These are phyloP conservation scores for Dendrobium chrysotoxum DNA, from an alignment of 106 monocot genomes.

Conservation along the genomic window DNA sequence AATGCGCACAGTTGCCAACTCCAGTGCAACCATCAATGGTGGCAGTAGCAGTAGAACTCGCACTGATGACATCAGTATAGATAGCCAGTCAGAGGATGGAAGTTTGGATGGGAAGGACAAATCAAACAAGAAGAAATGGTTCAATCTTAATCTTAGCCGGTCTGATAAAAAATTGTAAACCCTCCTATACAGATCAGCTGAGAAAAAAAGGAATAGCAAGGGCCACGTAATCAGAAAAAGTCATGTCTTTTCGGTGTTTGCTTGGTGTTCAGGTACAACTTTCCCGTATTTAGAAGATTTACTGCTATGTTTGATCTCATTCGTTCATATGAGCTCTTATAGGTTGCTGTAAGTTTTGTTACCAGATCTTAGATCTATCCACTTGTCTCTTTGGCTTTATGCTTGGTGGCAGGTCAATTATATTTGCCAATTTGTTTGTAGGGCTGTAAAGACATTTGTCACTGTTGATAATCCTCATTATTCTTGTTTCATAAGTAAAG, in stretches of 20 bases:
- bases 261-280: neutral
- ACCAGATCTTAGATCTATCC: neutral
- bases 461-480: neutral
- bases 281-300: neutral
- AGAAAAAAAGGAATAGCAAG: neutral
- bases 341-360: neutral
- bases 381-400: neutral
- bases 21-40: slow-evolving; percentile 7
- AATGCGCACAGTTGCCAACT: slow-evolving; percentile 20
- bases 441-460: slow-evolving; percentile 2
- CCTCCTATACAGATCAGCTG: neutral
- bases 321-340: neutral
- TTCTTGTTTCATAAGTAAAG: neutral
- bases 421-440: slow-evolving; percentile 1
- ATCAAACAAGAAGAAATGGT: slow-evolving; percentile 26
- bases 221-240: neutral
- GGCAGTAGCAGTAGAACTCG: slow-evolving; percentile 35
- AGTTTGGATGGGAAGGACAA: slow-evolving; percentile 23
- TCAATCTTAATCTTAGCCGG: slow-evolving; percentile 32
- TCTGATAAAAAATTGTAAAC: slow-evolving; percentile 45
- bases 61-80: slow-evolving; percentile 22
- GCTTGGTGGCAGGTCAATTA: too few relatives aligned
- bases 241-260: neutral
- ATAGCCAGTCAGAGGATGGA: slow-evolving; percentile 36
- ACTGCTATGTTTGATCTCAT: neutral